Conservation (phyloP, 2,329 filamentous ascomycete species). For the Fusarium acutatum region DNA sequence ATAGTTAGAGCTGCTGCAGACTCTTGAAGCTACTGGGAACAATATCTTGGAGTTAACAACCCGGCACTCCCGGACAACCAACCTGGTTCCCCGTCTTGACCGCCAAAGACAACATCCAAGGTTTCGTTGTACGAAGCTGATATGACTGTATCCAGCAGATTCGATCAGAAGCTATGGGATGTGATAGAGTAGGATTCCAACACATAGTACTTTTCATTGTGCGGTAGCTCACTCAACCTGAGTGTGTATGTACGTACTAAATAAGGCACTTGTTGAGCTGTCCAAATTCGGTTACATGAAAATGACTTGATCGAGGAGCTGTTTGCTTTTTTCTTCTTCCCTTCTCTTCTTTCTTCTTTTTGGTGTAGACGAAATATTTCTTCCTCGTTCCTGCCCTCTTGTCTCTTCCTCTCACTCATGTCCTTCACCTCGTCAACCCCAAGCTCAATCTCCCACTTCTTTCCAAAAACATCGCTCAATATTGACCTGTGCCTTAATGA, state of each 20-base stretch:
- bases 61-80: constrained; percentile 16
- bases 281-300: constrained; percentile 32
- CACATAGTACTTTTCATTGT: neutral
- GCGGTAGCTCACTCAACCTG: neutral
- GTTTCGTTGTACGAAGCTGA: neutral
- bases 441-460: constrained; percentile 6
- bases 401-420: neutral
- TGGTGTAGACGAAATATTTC: neutral
- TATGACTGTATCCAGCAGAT: neutral
- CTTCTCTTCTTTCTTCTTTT: neutral
- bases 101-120: constrained; percentile 24
- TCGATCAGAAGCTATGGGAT: neutral
- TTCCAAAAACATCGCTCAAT: constrained; percentile 1
- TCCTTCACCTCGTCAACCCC: constrained; percentile 32
- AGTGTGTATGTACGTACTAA: neutral
- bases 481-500: neutral
- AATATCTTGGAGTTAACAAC: constrained; percentile 14
- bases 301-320: constrained; percentile 29
- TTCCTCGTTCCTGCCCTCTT: constrained; percentile 14
- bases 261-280: constrained; percentile 21
- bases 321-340: constrained; percentile 5
- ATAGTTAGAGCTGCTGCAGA: constrained; percentile 1
- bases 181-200: neutral
- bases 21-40: constrained; percentile 7
- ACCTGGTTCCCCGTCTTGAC: constrained; percentile 30